Evolutionary conservation across 2,329 filamentous ascomycete genomes (phyloP), one percentile per base, ranked within the genome.

Genomic region (Sclerotiophoma versabilis): DNA sequence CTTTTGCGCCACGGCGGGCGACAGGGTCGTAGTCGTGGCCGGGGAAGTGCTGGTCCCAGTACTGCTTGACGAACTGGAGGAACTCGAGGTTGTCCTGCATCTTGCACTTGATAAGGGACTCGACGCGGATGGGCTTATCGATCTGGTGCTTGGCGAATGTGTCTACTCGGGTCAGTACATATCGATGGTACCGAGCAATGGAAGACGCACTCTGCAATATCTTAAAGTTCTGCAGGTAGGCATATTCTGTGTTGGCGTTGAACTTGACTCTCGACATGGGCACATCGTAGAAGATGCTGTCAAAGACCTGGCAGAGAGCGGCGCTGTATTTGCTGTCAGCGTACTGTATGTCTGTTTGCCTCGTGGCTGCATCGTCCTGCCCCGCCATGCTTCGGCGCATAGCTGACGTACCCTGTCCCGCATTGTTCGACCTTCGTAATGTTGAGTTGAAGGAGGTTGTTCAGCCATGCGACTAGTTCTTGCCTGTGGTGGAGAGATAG

Each of bases 51-150:
- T 97, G 91, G 72, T 99, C 95, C 95, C 95, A 99, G 81, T 92
- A 97, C 66, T 85, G 84, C 85, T 99, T 99, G 55, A 88, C 88
- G 90, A 92, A 99, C 80, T 99, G 95, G 57, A 99, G 83, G 76
- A 99, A 99, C 75, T 98, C 95, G 68, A 99, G 90, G 81, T 99
- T 99, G 78, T 99, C 95, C 84, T 99, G 95, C 93, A 99, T 99
- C 83, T 96, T 97, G 84, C 95, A 99, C 79, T 98, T 99, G 69
- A 95, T 86, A 56, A 99, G 87, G 54, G 84, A 82, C 76, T 96
- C 87, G 74, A 98, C 92, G 55, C 92, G 92, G 67, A 99, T 88
- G 23, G 90, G 89, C 75, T 92, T 92, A 69, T 98, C 93, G 80
- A 99, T 84, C 62, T 87, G 82, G 79, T 98, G 93, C 77, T 90